phyloP scores from a whole-genome alignment of 2,329 filamentous ascomycete species.

The Laburnicola sp. region DNA sequence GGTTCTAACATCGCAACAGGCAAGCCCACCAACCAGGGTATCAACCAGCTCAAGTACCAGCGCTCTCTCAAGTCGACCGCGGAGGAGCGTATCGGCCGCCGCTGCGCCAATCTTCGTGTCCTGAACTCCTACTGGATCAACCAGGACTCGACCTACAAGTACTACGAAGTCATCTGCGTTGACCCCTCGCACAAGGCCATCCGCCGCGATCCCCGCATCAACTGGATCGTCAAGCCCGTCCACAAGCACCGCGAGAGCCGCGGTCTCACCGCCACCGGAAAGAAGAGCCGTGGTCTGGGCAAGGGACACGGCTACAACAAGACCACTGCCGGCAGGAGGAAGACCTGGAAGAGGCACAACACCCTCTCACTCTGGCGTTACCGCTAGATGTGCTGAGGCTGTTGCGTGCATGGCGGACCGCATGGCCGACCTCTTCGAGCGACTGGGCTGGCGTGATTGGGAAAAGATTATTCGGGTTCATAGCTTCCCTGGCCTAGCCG shows the following conservation, averaged over 20 bases:
- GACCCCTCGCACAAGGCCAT: slow-evolving; percentile 99
- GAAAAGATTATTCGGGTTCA: slow-evolving; percentile 38
- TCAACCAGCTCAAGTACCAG: slow-evolving; percentile 99
- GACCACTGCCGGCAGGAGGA: slow-evolving; percentile 93
- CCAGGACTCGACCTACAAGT: slow-evolving; percentile 99
- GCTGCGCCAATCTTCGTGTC: slow-evolving; percentile 98
- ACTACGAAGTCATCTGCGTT: slow-evolving; percentile 99
- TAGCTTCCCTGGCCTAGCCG: slow-evolving; percentile 31
- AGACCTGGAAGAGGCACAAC: slow-evolving; percentile 99
- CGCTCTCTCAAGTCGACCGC: slow-evolving; percentile 96
- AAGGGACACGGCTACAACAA: slow-evolving; percentile 99
- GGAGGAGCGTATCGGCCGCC: slow-evolving; percentile 99
- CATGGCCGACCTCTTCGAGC: slow-evolving; percentile 37
- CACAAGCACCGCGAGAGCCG: slow-evolving; percentile 99
- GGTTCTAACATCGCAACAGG: slow-evolving; percentile 58
- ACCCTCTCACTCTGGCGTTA: slow-evolving; percentile 98
- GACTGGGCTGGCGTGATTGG: slow-evolving; percentile 41
- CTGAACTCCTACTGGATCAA: slow-evolving; percentile 99
- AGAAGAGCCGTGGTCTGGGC: slow-evolving; percentile 99
- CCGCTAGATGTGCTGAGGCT: slow-evolving; percentile 63
- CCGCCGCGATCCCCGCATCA: slow-evolving; percentile 98
- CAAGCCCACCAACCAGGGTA: slow-evolving; percentile 99
- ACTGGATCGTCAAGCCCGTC: slow-evolving; percentile 99
- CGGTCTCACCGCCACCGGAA: slow-evolving; percentile 97
- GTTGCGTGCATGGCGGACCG: slow-evolving; percentile 34